Evolutionary conservation across 805 yeast species (phyloP), one percentile per base, ranked within the genome.

Genomic region (Priceomyces melissophilus): DNA sequence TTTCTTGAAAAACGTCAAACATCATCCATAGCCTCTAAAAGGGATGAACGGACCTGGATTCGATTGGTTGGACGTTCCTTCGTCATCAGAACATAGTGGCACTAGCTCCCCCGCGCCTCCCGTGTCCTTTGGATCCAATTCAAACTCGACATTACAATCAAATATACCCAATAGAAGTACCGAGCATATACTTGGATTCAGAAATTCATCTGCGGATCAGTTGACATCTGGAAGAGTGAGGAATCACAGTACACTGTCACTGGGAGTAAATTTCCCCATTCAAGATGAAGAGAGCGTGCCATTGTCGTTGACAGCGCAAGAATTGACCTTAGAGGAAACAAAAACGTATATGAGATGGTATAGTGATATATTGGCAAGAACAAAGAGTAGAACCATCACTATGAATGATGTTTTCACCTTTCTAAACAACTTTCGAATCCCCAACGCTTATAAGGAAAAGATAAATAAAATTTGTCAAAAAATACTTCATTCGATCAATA

Each of bases 271-370:
- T 12, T n/a, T 13, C 13, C 25, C 11, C 15, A 25, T 15, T 13
- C 41, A 47, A 12, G 40, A 42, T 1, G 51, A 51, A 13, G 69
- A 65, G 30, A 50, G 65, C 9, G 73, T 81, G 2, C 87, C 90
- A 0, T 60, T 85, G 38, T 78, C 88, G 2, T 63, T 86, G n/a
- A 70, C 82, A 1, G 74, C 78, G 1, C 76, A 74, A 35, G 87
- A 87, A 43, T 72, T 91, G 35, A 76, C 96, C 0, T 73, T 74
- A 13, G 85, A 84, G 42, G 99, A 91, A 61, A 76, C 81, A 10
- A 79, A 83, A 53, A 85, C 96, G 1, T 91, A 91, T 61, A 77
- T 91, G 50, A 71, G 96, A 49, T 91, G 99, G 99, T 91, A 90
- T 60, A 84, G 88, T 49, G 90, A 87, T 54, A 79, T 91, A 26